phyloP scores from a whole-genome alignment of 1,284 basidiomycete genomes.

The Ceratobasidium sp. region DNA sequence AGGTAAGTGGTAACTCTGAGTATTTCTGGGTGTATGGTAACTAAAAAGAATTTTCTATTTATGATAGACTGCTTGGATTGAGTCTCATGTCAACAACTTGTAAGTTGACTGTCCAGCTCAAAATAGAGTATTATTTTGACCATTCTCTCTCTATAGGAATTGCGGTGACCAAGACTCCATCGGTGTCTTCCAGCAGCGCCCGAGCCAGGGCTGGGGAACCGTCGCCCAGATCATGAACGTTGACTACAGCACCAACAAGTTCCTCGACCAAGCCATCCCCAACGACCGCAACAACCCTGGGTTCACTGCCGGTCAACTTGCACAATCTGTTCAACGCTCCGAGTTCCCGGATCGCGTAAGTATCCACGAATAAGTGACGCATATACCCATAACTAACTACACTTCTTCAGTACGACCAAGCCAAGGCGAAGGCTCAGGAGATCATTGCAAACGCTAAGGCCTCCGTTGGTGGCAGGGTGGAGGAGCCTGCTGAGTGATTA shows the following conservation, averaged over 20 bases:
- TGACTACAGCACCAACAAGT: slow-evolving; percentile 40
- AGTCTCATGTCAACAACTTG: slow-evolving; percentile 4
- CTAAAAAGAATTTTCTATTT: background rate
- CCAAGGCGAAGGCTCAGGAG: slow-evolving; percentile 25
- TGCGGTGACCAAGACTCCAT: slow-evolving; percentile 46
- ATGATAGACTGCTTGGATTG: slow-evolving; percentile 35
- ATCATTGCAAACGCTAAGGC: slow-evolving; percentile 13
- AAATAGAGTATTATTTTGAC: background rate
- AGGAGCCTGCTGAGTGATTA: slow-evolving; percentile 26
- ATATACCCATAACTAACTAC: background rate
- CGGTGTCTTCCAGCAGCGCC: slow-evolving; percentile 30
- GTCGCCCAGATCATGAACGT: background rate
- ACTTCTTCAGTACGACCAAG: slow-evolving; percentile 33
- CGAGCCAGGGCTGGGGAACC: no score
- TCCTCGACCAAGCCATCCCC: slow-evolving; percentile 36
- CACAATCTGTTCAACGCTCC: slow-evolving; percentile 39
- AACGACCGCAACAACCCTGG: slow-evolving; percentile 35
- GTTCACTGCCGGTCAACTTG: slow-evolving; percentile 38
- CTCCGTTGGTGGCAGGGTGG: slow-evolving; percentile 35
- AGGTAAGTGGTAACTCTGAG: slow-evolving; percentile 10
- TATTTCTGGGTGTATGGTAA: background rate
- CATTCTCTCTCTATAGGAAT: background rate
- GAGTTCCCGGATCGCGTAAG: slow-evolving; percentile 41
- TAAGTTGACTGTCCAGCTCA: background rate
- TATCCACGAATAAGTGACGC: background rate